Base-by-base conservation (phyloP, 2,329 filamentous ascomycete genomes). In the Ophiostoma sp. region DNA sequence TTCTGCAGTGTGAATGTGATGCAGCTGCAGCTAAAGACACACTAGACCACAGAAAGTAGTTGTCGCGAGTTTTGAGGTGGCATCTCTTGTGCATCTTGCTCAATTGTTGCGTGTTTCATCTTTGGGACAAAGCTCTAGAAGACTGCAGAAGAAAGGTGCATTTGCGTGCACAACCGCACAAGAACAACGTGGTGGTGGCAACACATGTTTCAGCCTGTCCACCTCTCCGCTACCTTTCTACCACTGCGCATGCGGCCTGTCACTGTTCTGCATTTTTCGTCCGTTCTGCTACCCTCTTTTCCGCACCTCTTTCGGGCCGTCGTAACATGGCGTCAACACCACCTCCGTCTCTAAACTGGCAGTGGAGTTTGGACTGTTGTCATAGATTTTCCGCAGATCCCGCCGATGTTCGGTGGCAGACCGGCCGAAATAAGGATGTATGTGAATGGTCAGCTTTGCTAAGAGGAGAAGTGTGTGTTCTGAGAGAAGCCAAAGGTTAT, bases 131-230 rank as follows among this genome's bases (percentile, higher is more conserved):
- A 64, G n/a, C 59, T 64, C 59, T n/a, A 64, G 36, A 5, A 42
- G 33, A 64, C 55, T 59, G 55, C 55, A 59, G 55, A 59, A 19
- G 9, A 59, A 59, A 36, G 28, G 19, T 8, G 33, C 33, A 25
- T 15, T 33, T 39, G 59, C n/a, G 36, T n/a, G 12, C 59, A 25
- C 2, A 17, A 22, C 11, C 36, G 12, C 36, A 28, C 61, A 45
- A 22, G 33, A 12, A 28, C 36, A 45, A 45, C 61, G 36, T 66
- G 61, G 39, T 66, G 61, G 36, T 66, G 36, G 59, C 61, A 45
- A 28, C 61, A 12, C 36, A 15, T 45, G 61, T 66, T 66, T 66
- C 61, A 66, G 61, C 36, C 28, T 66, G 61, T 64, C 19, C 31
- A 39, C 19, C n/a, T 28, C 11, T 42, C 11, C n/a, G 2, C 36